Evolutionary conservation across 2,329 filamentous ascomycete genomes (phyloP).

Genomic region (Colletotrichum graminicola): DNA sequence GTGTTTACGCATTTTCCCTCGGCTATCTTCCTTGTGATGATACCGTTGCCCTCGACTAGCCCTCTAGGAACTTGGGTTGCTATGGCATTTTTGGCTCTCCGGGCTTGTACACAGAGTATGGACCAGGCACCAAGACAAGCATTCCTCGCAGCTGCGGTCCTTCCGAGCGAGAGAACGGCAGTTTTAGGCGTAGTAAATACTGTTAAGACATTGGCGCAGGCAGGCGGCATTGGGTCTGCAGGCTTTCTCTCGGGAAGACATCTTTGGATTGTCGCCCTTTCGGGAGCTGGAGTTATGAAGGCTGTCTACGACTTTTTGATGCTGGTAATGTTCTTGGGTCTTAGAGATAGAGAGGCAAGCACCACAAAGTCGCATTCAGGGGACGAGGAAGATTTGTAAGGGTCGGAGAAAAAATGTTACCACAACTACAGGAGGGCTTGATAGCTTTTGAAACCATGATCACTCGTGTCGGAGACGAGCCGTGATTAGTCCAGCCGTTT

Average conservation of each 20-base stretch:
- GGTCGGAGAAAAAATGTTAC: neutral
- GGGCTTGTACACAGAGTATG: slow-evolving; percentile 75
- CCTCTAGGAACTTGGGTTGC: slow-evolving; percentile 62
- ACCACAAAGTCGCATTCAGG: slow-evolving; percentile 35
- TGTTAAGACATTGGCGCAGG: slow-evolving; percentile 74
- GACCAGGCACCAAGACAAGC: slow-evolving; percentile 77
- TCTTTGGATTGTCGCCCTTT: slow-evolving; percentile 73
- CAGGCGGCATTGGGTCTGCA: slow-evolving; percentile 72
- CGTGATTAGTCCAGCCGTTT: slow-evolving; percentile 17
- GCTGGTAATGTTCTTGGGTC: slow-evolving; percentile 60
- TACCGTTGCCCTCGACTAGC: slow-evolving; percentile 63
- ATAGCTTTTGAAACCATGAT: neutral
- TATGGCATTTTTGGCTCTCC: slow-evolving; percentile 70
- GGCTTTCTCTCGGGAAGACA: slow-evolving; percentile 70
- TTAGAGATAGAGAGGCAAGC: slow-evolving; percentile 47
- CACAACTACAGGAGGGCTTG: neutral
- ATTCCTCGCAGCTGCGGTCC: slow-evolving; percentile 75
- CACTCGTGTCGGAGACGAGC: neutral
- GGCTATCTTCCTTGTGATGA: slow-evolving; percentile 72
- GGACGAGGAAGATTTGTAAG: slow-evolving; percentile 27
- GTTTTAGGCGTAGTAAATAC: slow-evolving; percentile 79
- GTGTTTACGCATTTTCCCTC: slow-evolving; percentile 81
- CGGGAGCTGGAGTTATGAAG: slow-evolving; percentile 73
- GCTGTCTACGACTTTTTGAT: slow-evolving; percentile 70
- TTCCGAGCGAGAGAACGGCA: slow-evolving; percentile 75